These are phyloP conservation scores for Pichia sp. DNA, from an alignment of 1,139 yeast genomes.

Conservation along the genomic window DNA sequence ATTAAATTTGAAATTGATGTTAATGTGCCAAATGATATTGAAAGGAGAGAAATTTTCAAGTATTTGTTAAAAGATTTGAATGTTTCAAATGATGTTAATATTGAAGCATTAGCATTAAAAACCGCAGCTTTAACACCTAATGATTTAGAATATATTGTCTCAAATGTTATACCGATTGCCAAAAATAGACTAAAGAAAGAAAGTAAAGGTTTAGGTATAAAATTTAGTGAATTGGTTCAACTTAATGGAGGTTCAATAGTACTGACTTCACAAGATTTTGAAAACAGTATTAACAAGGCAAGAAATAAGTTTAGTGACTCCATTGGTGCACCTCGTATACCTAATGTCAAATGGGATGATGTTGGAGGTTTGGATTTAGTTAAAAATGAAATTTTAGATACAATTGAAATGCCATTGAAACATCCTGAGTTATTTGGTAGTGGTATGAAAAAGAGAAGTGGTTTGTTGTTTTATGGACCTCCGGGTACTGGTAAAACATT, in stretches of 20 bases:
- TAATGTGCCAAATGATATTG: conserved; percentile 72
- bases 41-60: conserved; percentile 58
- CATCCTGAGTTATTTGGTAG: conserved; percentile 83
- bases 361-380: conserved; percentile 88
- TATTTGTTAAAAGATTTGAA: conserved; percentile 34
- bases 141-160: conserved; percentile 68
- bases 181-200: conserved; percentile 40
- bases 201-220: conserved; percentile 15
- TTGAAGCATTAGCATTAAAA: conserved; percentile 62
- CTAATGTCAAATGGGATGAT: conserved; percentile 92
- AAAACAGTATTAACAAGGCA: conserved; percentile 69
- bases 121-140: conserved; percentile 91
- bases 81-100: conserved; percentile 42
- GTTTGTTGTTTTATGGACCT: conserved; percentile 92
- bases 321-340: conserved; percentile 95
- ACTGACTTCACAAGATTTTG: conserved; percentile 60
- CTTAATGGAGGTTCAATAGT: conserved; percentile 48
- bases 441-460: conserved; percentile 90
- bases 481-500: conserved; percentile 98
- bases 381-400: conserved; percentile 87
- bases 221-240: conserved; percentile 23
- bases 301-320: conserved; percentile 86
- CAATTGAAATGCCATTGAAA: conserved; percentile 91
- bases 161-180: conserved; percentile 56
- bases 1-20: conserved; percentile 74